phyloP scores from a whole-genome alignment of 306 rosid species.

The Gleditsia sinensis region DNA sequence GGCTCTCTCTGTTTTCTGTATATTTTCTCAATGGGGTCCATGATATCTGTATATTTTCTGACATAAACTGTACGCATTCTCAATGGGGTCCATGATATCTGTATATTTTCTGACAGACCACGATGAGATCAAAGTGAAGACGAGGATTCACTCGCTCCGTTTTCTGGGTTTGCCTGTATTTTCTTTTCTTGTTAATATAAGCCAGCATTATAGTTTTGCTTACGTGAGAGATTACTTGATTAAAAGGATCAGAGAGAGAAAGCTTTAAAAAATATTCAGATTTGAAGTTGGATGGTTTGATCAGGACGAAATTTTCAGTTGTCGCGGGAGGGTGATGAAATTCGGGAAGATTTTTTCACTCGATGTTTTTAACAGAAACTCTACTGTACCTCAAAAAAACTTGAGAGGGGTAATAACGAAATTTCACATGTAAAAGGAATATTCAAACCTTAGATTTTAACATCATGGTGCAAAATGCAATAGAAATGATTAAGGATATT shows the following conservation, averaged over 20 bases:
- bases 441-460: too few relatives aligned
- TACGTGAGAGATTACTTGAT: slow-evolving; percentile 49
- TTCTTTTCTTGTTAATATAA: slow-evolving; percentile 21
- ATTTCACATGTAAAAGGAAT: too few relatives aligned
- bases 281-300: slow-evolving; percentile 59
- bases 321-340: too few relatives aligned
- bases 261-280: slow-evolving; percentile 45
- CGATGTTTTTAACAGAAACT: too few relatives aligned
- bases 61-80: not conserved
- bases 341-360: too few relatives aligned
- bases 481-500: too few relatives aligned
- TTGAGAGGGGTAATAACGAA: too few relatives aligned
- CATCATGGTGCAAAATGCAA: too few relatives aligned
- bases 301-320: slow-evolving; percentile 36
- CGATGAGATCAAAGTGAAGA: slow-evolving; percentile 34
- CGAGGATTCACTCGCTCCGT: not conserved
- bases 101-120: slow-evolving; percentile 34
- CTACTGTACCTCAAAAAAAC: too few relatives aligned
- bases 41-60: too few relatives aligned
- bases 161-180: slow-evolving; percentile 31
- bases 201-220: slow-evolving; percentile 46
- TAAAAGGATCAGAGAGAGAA: slow-evolving; percentile 41
- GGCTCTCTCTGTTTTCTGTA: not conserved
- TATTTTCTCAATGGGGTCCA: too few relatives aligned
- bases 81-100: slow-evolving; percentile 34